These are phyloP conservation scores for Trichophyton simii DNA, from an alignment of 2,329 filamentous ascomycete genomes.

Conservation along the genomic window DNA sequence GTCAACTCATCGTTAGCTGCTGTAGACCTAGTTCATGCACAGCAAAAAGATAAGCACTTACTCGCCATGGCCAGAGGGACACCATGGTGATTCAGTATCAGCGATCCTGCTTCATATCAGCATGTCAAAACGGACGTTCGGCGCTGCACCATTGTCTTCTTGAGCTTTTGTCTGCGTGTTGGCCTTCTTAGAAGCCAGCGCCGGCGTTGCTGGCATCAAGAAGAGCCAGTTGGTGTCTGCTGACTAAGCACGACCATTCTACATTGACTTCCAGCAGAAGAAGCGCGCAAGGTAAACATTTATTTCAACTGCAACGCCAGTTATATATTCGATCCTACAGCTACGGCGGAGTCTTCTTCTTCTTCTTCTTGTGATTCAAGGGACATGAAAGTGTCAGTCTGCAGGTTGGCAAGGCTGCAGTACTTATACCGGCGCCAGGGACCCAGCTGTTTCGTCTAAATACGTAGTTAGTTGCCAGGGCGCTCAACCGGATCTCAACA, in stretches of 20 bases:
- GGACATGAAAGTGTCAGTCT: no score
- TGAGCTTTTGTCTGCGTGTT: not conserved
- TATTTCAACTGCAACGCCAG: no score
- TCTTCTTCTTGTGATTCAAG: no score
- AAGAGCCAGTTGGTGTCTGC: not conserved
- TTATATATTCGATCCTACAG: no score
- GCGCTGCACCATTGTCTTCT: not conserved
- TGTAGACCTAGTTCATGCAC: not conserved
- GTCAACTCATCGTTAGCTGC: conserved; percentile 6
- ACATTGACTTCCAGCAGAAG: no score
- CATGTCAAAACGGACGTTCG: not conserved
- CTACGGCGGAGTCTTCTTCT: no score
- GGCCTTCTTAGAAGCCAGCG: not conserved
- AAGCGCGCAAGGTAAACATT: no score
- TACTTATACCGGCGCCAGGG: not conserved
- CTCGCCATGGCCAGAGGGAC: conserved; percentile 75
- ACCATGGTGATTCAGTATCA: conserved; percentile 45
- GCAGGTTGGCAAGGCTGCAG: no score
- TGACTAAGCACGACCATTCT: not conserved
- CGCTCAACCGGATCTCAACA: not conserved
- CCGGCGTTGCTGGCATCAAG: not conserved
- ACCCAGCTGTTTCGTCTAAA: not conserved
- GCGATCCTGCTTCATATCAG: not conserved
- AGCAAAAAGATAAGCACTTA: conserved; percentile 28
- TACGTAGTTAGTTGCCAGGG: not conserved